Conservation (phyloP, 192 early-diverging fungal species). For the Backusella psychrophila region DNA sequence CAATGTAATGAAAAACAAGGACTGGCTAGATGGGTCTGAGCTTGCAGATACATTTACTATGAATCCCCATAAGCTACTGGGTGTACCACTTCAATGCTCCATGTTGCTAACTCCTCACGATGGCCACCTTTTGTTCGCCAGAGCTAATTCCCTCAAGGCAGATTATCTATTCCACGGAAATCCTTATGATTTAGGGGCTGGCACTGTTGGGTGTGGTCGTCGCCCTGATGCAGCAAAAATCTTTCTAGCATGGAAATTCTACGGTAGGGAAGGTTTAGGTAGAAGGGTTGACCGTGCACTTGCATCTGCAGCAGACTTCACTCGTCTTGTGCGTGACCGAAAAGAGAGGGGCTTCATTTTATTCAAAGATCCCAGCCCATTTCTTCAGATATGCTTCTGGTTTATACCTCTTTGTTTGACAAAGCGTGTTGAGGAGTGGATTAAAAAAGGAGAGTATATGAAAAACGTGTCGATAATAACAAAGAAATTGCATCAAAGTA, state of each 20-base stretch:
- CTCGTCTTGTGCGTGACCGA: conserved; percentile 30
- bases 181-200: conserved; percentile 70
- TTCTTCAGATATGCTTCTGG: conserved; percentile 74
- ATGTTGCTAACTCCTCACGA: conserved; percentile 54
- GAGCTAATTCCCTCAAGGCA: conserved; percentile 62
- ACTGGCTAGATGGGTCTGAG: conserved; percentile 49
- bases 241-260: conserved; percentile 76
- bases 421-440: background rate
- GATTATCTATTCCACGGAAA: conserved; percentile 70
- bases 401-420: conserved; percentile 48
- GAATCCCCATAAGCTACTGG: conserved; percentile 84
- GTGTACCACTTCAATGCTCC: conserved; percentile 77
- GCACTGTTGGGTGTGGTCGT: conserved; percentile 77
- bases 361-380: conserved; percentile 39
- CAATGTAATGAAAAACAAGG: conserved; percentile 25
- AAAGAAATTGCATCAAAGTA: conserved; percentile 40
- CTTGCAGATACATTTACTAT: conserved; percentile 66
- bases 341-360: conserved; percentile 37
- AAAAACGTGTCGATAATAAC: conserved; percentile 39
- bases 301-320: conserved; percentile 46
- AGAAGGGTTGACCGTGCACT: conserved; percentile 59
- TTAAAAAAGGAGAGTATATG: conserved; percentile 34
- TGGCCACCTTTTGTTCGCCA: conserved; percentile 47
- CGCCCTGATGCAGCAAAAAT: conserved; percentile 78
- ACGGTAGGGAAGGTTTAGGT: conserved; percentile 61